Percentiles rank a stretch among this genome's conserved stretches.
These are phyloP conservation scores for Ceratobasidium sp. DNA, from an alignment of 1,284 basidiomycete genomes.

Conservation along the genomic window DNA sequence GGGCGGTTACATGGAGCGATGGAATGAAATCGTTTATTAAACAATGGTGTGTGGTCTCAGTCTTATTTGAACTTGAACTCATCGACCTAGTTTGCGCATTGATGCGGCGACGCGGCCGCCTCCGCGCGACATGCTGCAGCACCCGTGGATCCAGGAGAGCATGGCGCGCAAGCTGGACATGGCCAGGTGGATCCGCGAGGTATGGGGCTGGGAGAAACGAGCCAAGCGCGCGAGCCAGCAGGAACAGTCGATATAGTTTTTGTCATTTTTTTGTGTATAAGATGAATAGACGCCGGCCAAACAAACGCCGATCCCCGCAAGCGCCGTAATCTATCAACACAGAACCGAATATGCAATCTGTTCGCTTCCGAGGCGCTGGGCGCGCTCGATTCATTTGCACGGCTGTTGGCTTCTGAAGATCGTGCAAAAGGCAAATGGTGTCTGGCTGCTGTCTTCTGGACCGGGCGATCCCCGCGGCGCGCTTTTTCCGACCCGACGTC, in stretches of 20 bases:
- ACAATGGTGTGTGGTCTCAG: slow-evolving; percentile 73
- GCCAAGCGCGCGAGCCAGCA: slow-evolving; percentile 7
- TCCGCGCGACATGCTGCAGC: slow-evolving; percentile 86
- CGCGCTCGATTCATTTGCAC: background rate
- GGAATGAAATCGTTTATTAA: slow-evolving; percentile 95
- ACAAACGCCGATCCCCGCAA: background rate
- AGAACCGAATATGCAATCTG: background rate
- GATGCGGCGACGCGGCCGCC: slow-evolving; percentile 78
- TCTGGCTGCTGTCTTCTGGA: background rate
- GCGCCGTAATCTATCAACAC: background rate
- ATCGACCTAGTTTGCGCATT: slow-evolving; percentile 66
- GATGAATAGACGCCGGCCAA: slow-evolving; percentile 8
- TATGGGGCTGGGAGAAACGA: slow-evolving; percentile 80
- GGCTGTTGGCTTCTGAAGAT: background rate
- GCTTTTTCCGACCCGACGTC: slow-evolving; percentile 4
- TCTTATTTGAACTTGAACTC: slow-evolving; percentile 52
- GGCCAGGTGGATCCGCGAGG: slow-evolving; percentile 89
- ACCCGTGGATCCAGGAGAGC: slow-evolving; percentile 87
- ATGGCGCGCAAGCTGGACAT: slow-evolving; percentile 90
- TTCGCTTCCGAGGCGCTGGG: background rate
- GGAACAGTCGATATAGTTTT: background rate
- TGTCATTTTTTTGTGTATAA: background rate
- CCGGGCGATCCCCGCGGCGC: background rate
- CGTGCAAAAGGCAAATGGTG: background rate
- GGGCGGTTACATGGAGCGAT: slow-evolving; percentile 77